phyloP scores from a whole-genome alignment of 306 rosid genomes.

The Cyclanthera cordifolia region DNA sequence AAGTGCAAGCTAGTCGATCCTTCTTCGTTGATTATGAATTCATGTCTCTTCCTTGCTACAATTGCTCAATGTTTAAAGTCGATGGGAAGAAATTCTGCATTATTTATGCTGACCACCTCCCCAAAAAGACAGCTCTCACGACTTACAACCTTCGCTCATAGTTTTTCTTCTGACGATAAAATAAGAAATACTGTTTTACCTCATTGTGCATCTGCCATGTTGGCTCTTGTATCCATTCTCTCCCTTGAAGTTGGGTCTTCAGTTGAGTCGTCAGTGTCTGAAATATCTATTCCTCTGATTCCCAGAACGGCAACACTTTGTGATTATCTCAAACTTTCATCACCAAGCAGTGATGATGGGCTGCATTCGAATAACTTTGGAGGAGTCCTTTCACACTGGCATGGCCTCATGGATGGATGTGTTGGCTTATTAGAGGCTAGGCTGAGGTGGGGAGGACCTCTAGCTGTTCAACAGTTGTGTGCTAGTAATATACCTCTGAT shows the following conservation, averaged over 20 bases:
- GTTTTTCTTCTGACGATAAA: slow-evolving; percentile 51
- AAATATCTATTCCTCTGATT: slow-evolving; percentile 69
- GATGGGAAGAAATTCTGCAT: slow-evolving; percentile 68
- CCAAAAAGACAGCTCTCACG: slow-evolving; percentile 78
- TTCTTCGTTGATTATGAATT: slow-evolving; percentile 42
- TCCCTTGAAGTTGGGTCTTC: slow-evolving; percentile 66
- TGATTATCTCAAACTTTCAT: slow-evolving; percentile 52
- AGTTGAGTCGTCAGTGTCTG: slow-evolving; percentile 60
- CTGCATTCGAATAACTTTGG: slow-evolving; percentile 23
- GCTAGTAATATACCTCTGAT: slow-evolving; percentile 66
- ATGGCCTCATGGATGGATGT: slow-evolving; percentile 74
- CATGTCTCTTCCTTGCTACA: slow-evolving; percentile 67
- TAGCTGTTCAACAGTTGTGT: slow-evolving; percentile 83
- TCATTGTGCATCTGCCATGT: slow-evolving; percentile 62
- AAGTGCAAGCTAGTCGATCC: slow-evolving; percentile 54
- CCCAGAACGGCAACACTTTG: slow-evolving; percentile 54
- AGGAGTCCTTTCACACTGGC: slow-evolving; percentile 63
- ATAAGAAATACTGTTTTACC: slow-evolving; percentile 33
- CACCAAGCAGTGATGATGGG: slow-evolving; percentile 32
- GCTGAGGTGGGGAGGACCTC: slow-evolving; percentile 79
- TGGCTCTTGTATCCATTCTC: slow-evolving; percentile 78
- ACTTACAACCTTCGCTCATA: slow-evolving; percentile 54
- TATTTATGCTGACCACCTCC: slow-evolving; percentile 71
- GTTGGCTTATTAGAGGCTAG: slow-evolving; percentile 75
- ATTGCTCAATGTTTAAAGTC: slow-evolving; percentile 75